phyloP scores from a whole-genome alignment of 805 yeast genomes.

The Kodamaea laetipori region DNA sequence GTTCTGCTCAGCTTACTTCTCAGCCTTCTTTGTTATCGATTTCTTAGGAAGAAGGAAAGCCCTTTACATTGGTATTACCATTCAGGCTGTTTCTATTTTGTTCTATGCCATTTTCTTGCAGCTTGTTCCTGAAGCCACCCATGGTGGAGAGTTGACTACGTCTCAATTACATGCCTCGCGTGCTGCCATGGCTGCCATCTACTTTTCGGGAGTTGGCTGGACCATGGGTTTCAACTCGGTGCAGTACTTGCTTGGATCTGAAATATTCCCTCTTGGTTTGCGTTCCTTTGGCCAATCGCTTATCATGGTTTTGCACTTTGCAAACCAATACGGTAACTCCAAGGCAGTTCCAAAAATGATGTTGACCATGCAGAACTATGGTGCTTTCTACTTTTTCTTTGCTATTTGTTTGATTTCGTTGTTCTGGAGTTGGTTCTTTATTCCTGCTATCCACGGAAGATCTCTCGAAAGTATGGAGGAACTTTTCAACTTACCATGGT shows the following conservation, averaged over 20 bases:
- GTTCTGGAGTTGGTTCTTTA: constrained; percentile 29
- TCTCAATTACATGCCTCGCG: constrained; percentile 20
- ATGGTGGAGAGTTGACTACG: constrained; percentile 15
- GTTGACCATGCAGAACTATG: constrained; percentile 23
- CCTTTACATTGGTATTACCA: constrained; percentile 23
- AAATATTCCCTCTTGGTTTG: constrained; percentile 26
- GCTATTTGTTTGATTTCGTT: constrained; percentile 21
- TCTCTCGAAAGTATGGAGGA: constrained; percentile 31
- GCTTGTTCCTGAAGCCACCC: constrained; percentile 24
- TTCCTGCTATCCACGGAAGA: constrained; percentile 29
- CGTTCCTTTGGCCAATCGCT: constrained; percentile 28
- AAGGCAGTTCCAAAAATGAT: constrained; percentile 29
- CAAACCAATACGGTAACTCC: constrained; percentile 30
- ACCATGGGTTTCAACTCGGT: constrained; percentile 27
- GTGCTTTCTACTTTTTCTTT: constrained; percentile 27
- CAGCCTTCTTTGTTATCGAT: constrained; percentile 28
- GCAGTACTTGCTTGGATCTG: constrained; percentile 29
- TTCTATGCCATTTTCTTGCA: constrained; percentile 26
- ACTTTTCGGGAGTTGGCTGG: constrained; percentile 28
- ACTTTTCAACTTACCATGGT: constrained; percentile 30
- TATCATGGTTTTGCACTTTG: constrained; percentile 30
- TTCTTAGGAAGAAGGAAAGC: constrained; percentile 26
- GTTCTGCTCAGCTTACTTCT: constrained; percentile 23
- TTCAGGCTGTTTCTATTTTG: constrained; percentile 21
- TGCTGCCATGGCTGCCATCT: constrained; percentile 28